Evolutionary conservation across 2,329 filamentous ascomycete species (phyloP), one percentile per base, ranked within the genome.

Genomic region (Exophiala bonariae): DNA sequence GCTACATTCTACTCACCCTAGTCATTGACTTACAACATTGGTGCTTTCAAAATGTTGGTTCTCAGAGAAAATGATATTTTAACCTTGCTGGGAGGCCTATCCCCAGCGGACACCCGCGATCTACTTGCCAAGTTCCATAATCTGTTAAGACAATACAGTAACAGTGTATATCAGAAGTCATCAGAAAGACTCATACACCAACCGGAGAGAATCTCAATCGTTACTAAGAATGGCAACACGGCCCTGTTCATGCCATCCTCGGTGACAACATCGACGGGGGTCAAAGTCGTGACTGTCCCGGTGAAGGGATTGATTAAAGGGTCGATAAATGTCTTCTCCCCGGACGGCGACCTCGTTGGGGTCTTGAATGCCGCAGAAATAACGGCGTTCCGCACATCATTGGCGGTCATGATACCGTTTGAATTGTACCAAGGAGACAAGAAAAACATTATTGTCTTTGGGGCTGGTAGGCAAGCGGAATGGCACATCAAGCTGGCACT

Each of bases 351-450:
- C 9, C 78, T 86, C 0, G 66, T 80, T 4, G 88, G 85, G 3
- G 76, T 92, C 46, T 69, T 93, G 30, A 85, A 89, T 59, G 86
- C 87, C 13, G 79, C 80, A 49, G 83, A 87, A 36, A 70, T 92
- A 23, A 93, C 89, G 0, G 87, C 86, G 3, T 93, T 92, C 66
- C 82, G 89, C 50, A 93, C 89, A 0, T 86, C 87, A 0, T 73
- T 92, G 9, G 82, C 82, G 1, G 86, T 85, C 3, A 80, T 85
- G 44, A 82, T 84, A 19, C 44, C 52, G 1, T 57, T 40, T 39
- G 44, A 53, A 1, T 44, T 49, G 23, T 52, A 47, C 32, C 28
- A 16, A 17, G 31, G 46, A 9, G 17, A 44, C 2, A 56, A 56
- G 10, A 37, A 47, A 2, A 52, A 59, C 20, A 41, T 62, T n/a